phyloP scores from a whole-genome alignment of 257 asterid species.

The Rehmannia glutinosa region DNA sequence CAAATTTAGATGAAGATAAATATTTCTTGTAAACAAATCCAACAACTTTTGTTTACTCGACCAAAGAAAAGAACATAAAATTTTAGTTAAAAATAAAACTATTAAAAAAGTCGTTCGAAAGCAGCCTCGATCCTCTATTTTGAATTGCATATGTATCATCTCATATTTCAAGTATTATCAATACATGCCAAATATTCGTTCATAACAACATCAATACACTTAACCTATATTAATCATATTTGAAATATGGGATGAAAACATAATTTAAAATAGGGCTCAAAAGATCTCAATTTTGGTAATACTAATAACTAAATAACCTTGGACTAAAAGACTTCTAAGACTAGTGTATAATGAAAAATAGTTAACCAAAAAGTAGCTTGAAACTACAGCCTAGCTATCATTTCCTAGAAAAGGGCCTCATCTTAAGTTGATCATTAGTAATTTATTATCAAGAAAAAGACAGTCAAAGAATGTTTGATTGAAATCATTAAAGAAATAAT shows the following conservation, averaged over 20 bases:
- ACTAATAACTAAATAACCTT: not conserved
- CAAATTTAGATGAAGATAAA: not conserved
- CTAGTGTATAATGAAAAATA: not conserved
- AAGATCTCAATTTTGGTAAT: not conserved
- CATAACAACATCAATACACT: no score
- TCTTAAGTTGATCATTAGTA: conserved; percentile 6
- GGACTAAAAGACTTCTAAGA: not conserved
- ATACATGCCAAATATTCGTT: no score
- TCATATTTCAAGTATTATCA: no score
- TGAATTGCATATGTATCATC: no score
- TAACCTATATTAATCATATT: no score
- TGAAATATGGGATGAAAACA: no score
- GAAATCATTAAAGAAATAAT: no score
- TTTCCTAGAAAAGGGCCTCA: not conserved
- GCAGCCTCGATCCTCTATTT: no score
- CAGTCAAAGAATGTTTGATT: conserved; percentile 13
- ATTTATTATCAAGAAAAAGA: not conserved
- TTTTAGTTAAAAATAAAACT: not conserved
- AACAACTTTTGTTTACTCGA: not conserved
- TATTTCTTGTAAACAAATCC: not conserved
- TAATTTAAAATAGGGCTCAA: no score
- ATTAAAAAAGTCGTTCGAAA: not conserved
- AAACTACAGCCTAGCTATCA: not conserved
- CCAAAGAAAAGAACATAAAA: not conserved
- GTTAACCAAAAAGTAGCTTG: not conserved